Percentiles rank a stretch among this genome's conserved stretches.
phyloP scores from a whole-genome alignment of 306 rosid species.

The Vigna angularis region DNA sequence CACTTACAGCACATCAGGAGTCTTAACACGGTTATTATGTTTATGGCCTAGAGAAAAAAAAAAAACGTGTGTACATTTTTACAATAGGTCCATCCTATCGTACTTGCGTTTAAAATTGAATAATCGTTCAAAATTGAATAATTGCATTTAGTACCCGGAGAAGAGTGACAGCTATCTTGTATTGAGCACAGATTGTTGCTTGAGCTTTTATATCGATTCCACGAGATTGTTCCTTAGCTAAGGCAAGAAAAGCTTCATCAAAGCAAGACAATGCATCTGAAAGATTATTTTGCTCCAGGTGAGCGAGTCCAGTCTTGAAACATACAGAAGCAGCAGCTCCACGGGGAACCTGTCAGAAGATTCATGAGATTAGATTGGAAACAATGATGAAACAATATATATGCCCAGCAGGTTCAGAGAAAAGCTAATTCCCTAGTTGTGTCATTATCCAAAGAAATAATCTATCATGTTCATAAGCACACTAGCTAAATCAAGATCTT shows the following conservation, averaged over 20 bases:
- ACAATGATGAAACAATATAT: constrained; percentile 15
- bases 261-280: constrained; percentile 95
- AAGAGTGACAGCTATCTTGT: constrained; percentile 93
- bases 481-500: constrained; percentile 21
- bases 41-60: constrained; percentile 36
- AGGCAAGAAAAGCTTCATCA: constrained; percentile 93
- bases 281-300: constrained; percentile 93
- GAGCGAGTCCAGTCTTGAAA: constrained; percentile 94
- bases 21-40: constrained; percentile 27
- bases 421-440: neutral
- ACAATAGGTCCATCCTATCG: constrained; percentile 13
- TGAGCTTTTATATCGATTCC: constrained; percentile 98
- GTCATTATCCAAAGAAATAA: constrained; percentile 31
- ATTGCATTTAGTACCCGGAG: constrained; percentile 66
- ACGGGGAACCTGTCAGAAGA: constrained; percentile 83
- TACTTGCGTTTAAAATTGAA: constrained; percentile 28
- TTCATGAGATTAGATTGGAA: constrained; percentile 32
- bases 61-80: constrained; percentile 12
- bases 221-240: constrained; percentile 96
- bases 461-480: constrained; percentile 7
- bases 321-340: constrained; percentile 92
- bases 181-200: constrained; percentile 97
- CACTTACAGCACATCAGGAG: neutral
- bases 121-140: constrained; percentile 20
- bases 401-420: constrained; percentile 3